These are phyloP conservation scores for Corylus heterophylla DNA, from an alignment of 306 rosid species.

Conservation along the genomic window DNA sequence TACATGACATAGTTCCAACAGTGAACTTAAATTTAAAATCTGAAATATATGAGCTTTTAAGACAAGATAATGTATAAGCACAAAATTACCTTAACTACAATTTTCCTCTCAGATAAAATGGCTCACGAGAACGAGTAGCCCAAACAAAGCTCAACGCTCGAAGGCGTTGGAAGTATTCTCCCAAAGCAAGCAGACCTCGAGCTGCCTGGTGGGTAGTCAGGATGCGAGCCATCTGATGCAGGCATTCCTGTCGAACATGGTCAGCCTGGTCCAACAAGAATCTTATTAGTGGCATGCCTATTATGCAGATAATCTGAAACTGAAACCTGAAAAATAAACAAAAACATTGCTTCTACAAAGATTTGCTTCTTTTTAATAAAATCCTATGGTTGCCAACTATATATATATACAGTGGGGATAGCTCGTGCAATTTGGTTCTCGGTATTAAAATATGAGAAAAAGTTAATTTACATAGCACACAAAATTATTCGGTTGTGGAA, in stretches of 20 bases:
- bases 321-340: too few relatives aligned
- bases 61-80: slow-evolving; percentile 24
- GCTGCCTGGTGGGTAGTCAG: slow-evolving; percentile 73
- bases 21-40: slow-evolving; percentile 11
- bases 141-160: slow-evolving; percentile 80
- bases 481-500: too few relatives aligned
- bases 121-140: slow-evolving; percentile 56
- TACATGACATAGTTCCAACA: slow-evolving; percentile 38
- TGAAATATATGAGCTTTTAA: slow-evolving; percentile 30
- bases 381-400: too few relatives aligned
- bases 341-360: too few relatives aligned
- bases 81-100: slow-evolving; percentile 35
- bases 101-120: slow-evolving; percentile 40
- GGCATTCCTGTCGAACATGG: slow-evolving; percentile 71
- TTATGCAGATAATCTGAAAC: too few relatives aligned
- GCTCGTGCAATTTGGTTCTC: too few relatives aligned
- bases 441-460: too few relatives aligned
- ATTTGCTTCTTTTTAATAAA: too few relatives aligned
- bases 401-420: too few relatives aligned
- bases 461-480: too few relatives aligned
- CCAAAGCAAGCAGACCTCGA: slow-evolving; percentile 67
- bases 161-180: slow-evolving; percentile 80
- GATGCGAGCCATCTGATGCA: slow-evolving; percentile 76
- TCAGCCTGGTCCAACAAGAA: slow-evolving; percentile 64
- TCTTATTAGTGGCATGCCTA: background rate